These are phyloP conservation scores for Trichoderma pleuroti DNA, from an alignment of 2,329 filamentous ascomycete species.

Conservation along the genomic window DNA sequence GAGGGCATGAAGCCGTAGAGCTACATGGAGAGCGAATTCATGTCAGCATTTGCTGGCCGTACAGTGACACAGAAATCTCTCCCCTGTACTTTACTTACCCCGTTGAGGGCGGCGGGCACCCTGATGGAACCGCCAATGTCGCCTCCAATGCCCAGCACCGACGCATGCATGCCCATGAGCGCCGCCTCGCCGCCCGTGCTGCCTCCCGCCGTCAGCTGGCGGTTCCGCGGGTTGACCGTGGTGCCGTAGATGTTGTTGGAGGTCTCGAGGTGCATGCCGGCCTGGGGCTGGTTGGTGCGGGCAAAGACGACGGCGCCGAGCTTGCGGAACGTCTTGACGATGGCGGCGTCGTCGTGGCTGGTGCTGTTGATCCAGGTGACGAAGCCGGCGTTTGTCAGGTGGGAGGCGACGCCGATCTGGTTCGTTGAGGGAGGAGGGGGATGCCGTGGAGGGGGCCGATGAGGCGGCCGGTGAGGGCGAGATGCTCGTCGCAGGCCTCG, in stretches of 20 bases:
- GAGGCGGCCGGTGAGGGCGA: constrained; percentile 5
- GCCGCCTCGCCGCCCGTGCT: constrained; percentile 56
- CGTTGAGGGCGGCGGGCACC: constrained; percentile 5
- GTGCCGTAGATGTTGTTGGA: constrained; percentile 17
- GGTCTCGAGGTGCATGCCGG: constrained; percentile 16
- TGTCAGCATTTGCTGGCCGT: too few species aligned
- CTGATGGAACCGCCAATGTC: constrained; percentile 43
- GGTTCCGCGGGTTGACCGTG: constrained; percentile 7
- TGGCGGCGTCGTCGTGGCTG: neutral
- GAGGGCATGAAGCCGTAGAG: constrained; percentile 53
- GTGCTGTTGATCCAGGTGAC: constrained; percentile 16
- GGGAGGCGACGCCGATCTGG: neutral
- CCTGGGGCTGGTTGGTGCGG: constrained; percentile 10
- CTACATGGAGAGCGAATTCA: too few species aligned
- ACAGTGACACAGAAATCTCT: too few species aligned
- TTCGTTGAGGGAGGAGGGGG: constrained; percentile 15
- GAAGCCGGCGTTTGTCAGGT: constrained; percentile 11
- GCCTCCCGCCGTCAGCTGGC: constrained; percentile 11
- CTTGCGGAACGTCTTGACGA: constrained; percentile 12
- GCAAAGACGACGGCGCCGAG: constrained; percentile 16
- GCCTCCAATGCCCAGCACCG: constrained; percentile 55
- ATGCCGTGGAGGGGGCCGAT: constrained; percentile 18
- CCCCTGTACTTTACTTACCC: neutral
- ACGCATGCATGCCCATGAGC: constrained; percentile 53
- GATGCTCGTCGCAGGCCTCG: constrained; percentile 11